Conservation (phyloP, 2,329 filamentous ascomycete genomes). For the Rhinocladiella mackenziei region DNA sequence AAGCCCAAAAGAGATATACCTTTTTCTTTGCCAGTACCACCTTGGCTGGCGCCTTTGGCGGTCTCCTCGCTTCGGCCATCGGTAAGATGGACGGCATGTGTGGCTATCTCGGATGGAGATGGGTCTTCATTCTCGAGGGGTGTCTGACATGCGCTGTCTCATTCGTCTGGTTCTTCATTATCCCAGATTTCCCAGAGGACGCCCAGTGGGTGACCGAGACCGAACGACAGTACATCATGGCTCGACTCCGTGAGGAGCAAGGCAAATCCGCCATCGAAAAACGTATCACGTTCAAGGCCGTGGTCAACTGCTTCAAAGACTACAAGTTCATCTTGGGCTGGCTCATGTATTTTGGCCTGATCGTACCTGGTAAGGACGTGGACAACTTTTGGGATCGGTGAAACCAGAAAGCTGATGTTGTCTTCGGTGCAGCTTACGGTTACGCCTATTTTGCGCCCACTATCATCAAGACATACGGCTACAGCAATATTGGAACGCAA, state of each 20-base stretch:
- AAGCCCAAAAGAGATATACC: conserved; percentile 86
- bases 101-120: conserved; percentile 56
- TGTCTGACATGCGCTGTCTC: conserved; percentile 59
- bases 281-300: conserved; percentile 56
- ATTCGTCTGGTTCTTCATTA: conserved; percentile 62
- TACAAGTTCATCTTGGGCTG: conserved; percentile 69
- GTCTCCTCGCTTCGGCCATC: conserved; percentile 57
- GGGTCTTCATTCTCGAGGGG: conserved; percentile 61
- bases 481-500: conserved; percentile 52
- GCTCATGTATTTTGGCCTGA: conserved; percentile 76
- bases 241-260: conserved; percentile 64
- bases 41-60: conserved; percentile 60
- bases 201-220: conserved; percentile 68
- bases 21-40: conserved; percentile 78
- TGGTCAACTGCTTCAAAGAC: conserved; percentile 64
- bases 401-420: no score
- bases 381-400: background rate
- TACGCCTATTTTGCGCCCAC: conserved; percentile 74
- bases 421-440: conserved; percentile 32
- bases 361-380: conserved; percentile 53
- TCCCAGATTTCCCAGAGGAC: conserved; percentile 72
- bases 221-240: conserved; percentile 63
- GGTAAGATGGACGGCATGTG: conserved; percentile 53
- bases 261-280: conserved; percentile 63
- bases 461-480: conserved; percentile 65